These are phyloP conservation scores for Priceomyces castillae DNA, from an alignment of 805 yeast species.

Conservation along the genomic window DNA sequence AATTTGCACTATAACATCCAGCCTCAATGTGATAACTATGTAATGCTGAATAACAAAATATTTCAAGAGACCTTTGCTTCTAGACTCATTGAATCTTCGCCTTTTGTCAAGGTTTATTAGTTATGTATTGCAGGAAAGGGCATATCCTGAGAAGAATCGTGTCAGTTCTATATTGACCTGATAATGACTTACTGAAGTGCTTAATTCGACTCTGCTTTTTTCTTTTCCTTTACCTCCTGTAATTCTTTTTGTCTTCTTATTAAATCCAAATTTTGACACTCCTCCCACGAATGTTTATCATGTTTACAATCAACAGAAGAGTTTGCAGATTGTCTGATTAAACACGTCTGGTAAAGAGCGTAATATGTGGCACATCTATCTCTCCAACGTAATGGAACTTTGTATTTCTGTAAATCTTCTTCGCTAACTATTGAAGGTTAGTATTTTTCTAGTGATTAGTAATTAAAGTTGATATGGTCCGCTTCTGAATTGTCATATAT, in stretches of 20 bases:
- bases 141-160: no score
- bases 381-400: conserved; percentile 75
- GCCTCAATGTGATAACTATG: no score
- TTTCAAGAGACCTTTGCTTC: no score
- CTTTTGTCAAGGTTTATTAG: no score
- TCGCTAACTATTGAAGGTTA: conserved; percentile 53
- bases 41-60: no score
- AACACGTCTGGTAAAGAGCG: conserved; percentile 44
- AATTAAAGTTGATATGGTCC: no score
- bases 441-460: conserved; percentile 4
- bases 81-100: no score
- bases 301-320: conserved; percentile 58
- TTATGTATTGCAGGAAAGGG: no score
- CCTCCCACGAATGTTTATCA: conserved; percentile 81
- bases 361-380: conserved; percentile 74
- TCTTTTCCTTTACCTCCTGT: conserved; percentile 49
- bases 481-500: no score
- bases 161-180: no score
- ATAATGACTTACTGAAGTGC: no score
- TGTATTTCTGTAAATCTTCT: conserved; percentile 78
- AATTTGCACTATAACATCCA: no score
- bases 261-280: conserved; percentile 80
- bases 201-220: conserved; percentile 27
- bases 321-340: conserved; percentile 42
- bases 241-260: conserved; percentile 75